Evolutionary conservation across 768 basidiomycete species (phyloP), one percentile per base, ranked within the genome.

Genomic region (Guyanaporus albipodus): DNA sequence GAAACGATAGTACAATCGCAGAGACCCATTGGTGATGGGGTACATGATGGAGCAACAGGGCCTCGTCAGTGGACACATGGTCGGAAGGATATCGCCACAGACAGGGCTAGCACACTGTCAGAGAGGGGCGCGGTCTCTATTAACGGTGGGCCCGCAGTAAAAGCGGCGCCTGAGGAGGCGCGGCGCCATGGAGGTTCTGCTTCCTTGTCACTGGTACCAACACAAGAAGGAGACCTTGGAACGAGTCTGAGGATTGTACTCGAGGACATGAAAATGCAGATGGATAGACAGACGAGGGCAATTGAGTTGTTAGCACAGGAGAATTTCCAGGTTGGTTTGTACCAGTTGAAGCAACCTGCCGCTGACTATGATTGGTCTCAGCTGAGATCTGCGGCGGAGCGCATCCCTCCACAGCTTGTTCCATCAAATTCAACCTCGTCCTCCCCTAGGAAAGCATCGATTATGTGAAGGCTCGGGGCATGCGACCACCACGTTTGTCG

Each of bases 211-310:
- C 33, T 49, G 10, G 52, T 46, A n/a, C 49, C 53, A 15, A 48
- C 54, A 15, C 55, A 52, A 22, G 57, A 61, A 28, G 50, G 36
- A 35, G 56, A 52, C 19, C 41, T 59, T 19, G 60, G 58, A 39
- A 50, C 47, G 41, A 64, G 54, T 24, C 42, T 70, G 21, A 66
- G 62, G 44, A 56, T 67, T 21, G 64, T 72, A 50, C 67, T 79
- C 24, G 66, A 61, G 42, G 67, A 71, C 48, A 71, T 79, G 73
- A 76, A 73, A 58, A 53, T 59, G 51, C 71, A 76, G 57, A 73
- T 79, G 53, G 72, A 78, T 40, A 64, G 72, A 57, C 78, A 79
- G 58, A 69, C 71, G 7, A 59, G 66, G 38, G 69, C 71, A 15
- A 67, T 79, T 8, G 67, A 74, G 38, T 47, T 58, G 42, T 52